Evolutionary conservation across 805 yeast species (phyloP).

Genomic region (Kuraishia piskuri): DNA sequence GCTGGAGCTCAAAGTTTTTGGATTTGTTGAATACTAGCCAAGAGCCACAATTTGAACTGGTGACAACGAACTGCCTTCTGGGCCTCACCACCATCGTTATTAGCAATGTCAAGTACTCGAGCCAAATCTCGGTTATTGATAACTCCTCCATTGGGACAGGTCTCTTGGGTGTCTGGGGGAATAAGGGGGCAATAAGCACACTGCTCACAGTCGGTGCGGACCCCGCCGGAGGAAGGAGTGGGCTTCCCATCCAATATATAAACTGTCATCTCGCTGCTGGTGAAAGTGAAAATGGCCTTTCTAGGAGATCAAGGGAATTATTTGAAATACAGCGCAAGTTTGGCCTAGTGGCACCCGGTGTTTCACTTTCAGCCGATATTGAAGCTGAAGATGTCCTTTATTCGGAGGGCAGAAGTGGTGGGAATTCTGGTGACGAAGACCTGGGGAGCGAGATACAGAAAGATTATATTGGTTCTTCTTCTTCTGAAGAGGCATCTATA

Average conservation of each 20-base stretch:
- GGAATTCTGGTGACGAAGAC: neutral
- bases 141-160: slow-evolving; percentile 41
- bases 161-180: slow-evolving; percentile 40
- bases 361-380: neutral
- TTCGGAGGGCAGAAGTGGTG: neutral
- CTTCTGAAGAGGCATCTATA: neutral
- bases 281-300: slow-evolving; percentile 5
- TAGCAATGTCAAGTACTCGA: slow-evolving; percentile 18
- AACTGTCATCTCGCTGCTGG: slow-evolving; percentile 45
- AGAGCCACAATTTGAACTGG: slow-evolving; percentile 18
- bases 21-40: slow-evolving; percentile 17
- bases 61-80: slow-evolving; percentile 33
- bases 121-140: slow-evolving; percentile 26
- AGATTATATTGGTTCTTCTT: too few species aligned
- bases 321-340: slow-evolving; percentile 8
- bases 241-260: slow-evolving; percentile 18
- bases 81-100: slow-evolving; percentile 37
- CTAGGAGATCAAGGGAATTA: slow-evolving; percentile 6
- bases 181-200: slow-evolving; percentile 44
- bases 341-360: slow-evolving; percentile 1
- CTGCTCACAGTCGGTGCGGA: slow-evolving; percentile 26
- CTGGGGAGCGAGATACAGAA: neutral
- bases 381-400: neutral
- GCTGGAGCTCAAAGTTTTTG: slow-evolving; percentile 16
- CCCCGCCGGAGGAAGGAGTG: slow-evolving; percentile 12